Base-by-base conservation (phyloP, 805 yeast species). In the Myxozyma kluyveri region DNA sequence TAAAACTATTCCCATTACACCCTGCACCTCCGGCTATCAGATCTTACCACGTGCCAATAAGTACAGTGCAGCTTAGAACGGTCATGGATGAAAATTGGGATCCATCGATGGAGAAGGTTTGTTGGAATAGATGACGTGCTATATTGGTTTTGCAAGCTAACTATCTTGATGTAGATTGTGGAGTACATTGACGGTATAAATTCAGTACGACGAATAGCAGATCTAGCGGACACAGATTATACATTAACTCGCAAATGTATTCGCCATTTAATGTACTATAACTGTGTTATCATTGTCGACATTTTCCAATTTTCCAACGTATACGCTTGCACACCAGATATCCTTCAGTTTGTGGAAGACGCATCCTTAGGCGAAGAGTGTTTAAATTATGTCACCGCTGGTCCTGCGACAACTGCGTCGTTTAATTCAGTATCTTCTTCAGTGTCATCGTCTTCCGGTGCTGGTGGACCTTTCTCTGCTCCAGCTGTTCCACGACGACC, bases 21-120 rank as follows among this genome's bases (percentile, higher is more conserved):
- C 84, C 86, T 10, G 86, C 90, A 1, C 96, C 89, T 2, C 84
- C 90, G 0, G 79, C 79, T 43, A 72, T 93, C 21, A 75, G 82
- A 45, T 80, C 95, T 0, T 86, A 75, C 61, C 96, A 91, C 67
- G 99, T 93, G 0, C 99, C 99, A 0, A 80, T 90, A 3, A 80
- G 95, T n/a, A 83, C 91, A 0, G 96, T 93, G 1, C 81, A 82
- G 47, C 71, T 93, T 31, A 76, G 77, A 26, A 72, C 78, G 35
- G 73, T 93, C 56, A 83, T 88, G 39, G 99, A 93, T 67, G 84
- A 86, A 6, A 84, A 86, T 62, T 93, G 99, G 97, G 99, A 93
- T 68, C 97, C 97, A 1, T 91, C 98, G 1, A 85, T 93, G 93
- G 74, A 88, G 42, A 84, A 86, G 33, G 33, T 29, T 9, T 9